Evolutionary conservation across 345 rosid genomes (phyloP).

Genomic region (Sonneratia alba): DNA sequence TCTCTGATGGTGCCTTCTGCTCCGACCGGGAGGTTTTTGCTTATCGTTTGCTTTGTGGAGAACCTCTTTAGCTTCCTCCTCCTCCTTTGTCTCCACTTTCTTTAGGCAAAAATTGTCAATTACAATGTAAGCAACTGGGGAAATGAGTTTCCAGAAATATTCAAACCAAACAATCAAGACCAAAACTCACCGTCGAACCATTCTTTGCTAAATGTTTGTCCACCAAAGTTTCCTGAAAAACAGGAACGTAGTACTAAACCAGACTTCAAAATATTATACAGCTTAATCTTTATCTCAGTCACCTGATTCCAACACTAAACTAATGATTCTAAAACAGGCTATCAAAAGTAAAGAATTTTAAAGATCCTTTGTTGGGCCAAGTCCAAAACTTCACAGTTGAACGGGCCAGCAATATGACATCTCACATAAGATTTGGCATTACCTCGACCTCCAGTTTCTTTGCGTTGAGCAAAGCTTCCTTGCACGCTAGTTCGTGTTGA

Average conservation of each 20-base stretch:
- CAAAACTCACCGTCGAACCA: neutral
- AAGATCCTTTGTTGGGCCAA: neutral
- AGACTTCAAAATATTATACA: neutral
- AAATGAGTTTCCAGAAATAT: neutral
- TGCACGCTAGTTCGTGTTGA: slow-evolving; percentile 50
- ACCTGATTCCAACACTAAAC: too few species aligned
- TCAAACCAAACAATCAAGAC: neutral
- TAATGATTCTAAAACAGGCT: too few species aligned
- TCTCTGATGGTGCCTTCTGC: slow-evolving; percentile 33
- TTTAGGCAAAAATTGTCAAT: neutral
- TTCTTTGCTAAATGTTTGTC: neutral
- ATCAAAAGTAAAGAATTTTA: too few species aligned
- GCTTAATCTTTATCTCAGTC: neutral
- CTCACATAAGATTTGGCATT: neutral
- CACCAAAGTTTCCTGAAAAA: neutral
- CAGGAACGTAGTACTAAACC: neutral
- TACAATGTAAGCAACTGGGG: neutral
- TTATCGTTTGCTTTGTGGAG: slow-evolving; percentile 13
- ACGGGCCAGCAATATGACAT: neutral
- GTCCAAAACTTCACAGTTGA: neutral
- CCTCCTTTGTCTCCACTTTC: neutral
- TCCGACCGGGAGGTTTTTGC: slow-evolving; percentile 15
- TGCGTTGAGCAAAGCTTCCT: slow-evolving; percentile 42
- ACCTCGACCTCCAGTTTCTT: slow-evolving; percentile 12
- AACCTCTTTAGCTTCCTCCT: slow-evolving; percentile 19